Evolutionary conservation across 768 basidiomycete species (phyloP), one percentile per base, ranked within the genome.

Genomic region (Cystofilobasidium capitatum): DNA sequence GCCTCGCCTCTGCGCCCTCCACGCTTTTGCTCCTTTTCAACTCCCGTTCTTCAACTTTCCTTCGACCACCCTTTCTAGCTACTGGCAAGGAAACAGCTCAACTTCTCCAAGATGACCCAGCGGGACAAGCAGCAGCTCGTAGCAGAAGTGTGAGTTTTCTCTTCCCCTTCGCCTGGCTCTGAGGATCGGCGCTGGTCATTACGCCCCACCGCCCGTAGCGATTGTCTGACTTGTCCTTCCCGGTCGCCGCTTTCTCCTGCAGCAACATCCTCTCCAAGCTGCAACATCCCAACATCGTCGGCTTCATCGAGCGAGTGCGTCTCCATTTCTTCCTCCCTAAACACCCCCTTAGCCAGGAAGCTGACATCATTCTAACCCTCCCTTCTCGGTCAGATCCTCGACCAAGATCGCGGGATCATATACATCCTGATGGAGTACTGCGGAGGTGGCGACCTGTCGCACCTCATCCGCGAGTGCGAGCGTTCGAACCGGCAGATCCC

Each of bases 381-480:
- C 26, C 35, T n/a, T 14, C 35, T 51, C 8, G 13, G 3, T 1
- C 61, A 81, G 77, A 81, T 88, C 74, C 89, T 97, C 66, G 96
- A 99, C 80, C 82, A 88, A 70, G 89, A 92, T 60, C 82, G 84
- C 44, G 91, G 91, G 26, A 88, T 92, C 65, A 84, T 98, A 51
- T 98, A 97, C 77, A 97, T 99, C 70, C 82, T 98, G 71, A 99
- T 98, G 96, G 96, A 99, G 79, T 98, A 91, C 76, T 99, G 96
- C 74, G 92, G 91, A 6, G 93, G 92, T 26, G 96, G 96, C 16
- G 96, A 99, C 79, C 83, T 99, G 63, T 89, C 89, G 1, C 80
- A 83, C 40, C 78, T 96, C 73, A 96, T 98, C 77, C 89, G 90
- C 74, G 74, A 77, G 51, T 77, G 70, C 55, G 73, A 73, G 70